Conservation (phyloP, 2,329 filamentous ascomycete genomes). For the Aspergillus ochraceus region DNA sequence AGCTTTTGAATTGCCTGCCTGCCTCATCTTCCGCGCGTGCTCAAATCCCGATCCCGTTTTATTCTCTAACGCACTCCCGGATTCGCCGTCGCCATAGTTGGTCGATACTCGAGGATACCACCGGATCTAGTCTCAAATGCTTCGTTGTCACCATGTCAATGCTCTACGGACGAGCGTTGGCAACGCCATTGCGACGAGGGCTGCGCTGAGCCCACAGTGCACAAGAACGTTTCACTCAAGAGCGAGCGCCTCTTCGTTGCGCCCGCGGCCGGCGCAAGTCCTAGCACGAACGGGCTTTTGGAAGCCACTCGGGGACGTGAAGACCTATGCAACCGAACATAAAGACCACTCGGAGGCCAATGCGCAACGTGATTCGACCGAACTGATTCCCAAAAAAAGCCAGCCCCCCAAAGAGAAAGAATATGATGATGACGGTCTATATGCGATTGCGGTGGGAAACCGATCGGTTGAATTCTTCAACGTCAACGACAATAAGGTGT, state of each 20-base stretch:
- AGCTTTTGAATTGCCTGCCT: background rate
- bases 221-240: conserved; percentile 3
- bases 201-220: conserved; percentile 6
- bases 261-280: background rate
- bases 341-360: background rate
- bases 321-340: background rate
- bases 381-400: background rate
- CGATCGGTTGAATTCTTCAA: background rate
- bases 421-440: background rate
- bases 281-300: background rate
- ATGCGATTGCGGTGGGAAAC: background rate
- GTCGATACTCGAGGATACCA: background rate
- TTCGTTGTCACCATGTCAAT: conserved; percentile 21
- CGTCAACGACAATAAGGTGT: background rate
- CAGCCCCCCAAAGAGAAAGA: background rate
- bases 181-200: conserved; percentile 13
- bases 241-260: background rate
- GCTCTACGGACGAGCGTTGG: conserved; percentile 17
- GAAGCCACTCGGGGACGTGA: background rate
- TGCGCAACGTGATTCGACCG: background rate
- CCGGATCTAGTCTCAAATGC: conserved; percentile 14
- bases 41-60: background rate
- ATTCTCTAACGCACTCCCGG: background rate
- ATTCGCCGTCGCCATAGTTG: background rate
- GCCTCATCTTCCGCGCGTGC: conserved; percentile 4